Conservation (phyloP, 2,329 filamentous ascomycete species). For the Alternaria alternata region DNA sequence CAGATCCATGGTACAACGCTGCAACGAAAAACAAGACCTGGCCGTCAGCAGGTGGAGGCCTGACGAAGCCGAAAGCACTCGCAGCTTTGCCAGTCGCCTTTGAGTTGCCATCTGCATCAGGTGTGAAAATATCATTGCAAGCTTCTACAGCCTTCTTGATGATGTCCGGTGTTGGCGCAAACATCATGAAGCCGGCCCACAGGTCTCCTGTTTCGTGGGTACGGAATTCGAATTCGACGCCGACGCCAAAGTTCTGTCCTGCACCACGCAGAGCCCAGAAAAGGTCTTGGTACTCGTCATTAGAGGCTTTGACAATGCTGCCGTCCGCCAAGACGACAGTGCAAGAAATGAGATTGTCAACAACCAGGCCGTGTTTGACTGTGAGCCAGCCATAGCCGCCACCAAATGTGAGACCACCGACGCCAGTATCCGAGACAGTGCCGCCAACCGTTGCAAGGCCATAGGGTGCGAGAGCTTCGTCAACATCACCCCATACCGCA, state of each 20-base stretch:
- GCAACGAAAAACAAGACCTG: slow-evolving; percentile 12
- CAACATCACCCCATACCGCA: slow-evolving; percentile 16
- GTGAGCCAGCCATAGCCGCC: slow-evolving; percentile 65
- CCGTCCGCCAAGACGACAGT: slow-evolving; percentile 62
- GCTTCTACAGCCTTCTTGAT: slow-evolving; percentile 11
- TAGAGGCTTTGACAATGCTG: slow-evolving; percentile 47
- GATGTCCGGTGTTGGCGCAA: slow-evolving; percentile 6
- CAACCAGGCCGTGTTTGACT: slow-evolving; percentile 61
- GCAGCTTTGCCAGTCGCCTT: slow-evolving; percentile 8
- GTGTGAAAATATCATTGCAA: slow-evolving; percentile 12
- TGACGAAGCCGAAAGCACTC: slow-evolving; percentile 15
- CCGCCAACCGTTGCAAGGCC: slow-evolving; percentile 17
- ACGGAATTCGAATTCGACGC: slow-evolving; percentile 53
- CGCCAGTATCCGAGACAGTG: slow-evolving; percentile 37
- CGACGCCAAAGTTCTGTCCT: slow-evolving; percentile 66
- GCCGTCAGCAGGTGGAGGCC: slow-evolving; percentile 6
- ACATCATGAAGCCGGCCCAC: slow-evolving; percentile 23
- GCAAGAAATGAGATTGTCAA: slow-evolving; percentile 62
- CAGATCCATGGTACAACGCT: not conserved
- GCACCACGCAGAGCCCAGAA: slow-evolving; percentile 66
- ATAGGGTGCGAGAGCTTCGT: slow-evolving; percentile 11
- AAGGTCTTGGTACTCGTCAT: slow-evolving; percentile 53
- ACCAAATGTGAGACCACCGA: slow-evolving; percentile 61
- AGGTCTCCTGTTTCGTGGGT: slow-evolving; percentile 36
- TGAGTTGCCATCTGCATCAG: slow-evolving; percentile 1